These are phyloP conservation scores for Penicillium daleae DNA, from an alignment of 495 filamentous ascomycete species.

Conservation along the genomic window DNA sequence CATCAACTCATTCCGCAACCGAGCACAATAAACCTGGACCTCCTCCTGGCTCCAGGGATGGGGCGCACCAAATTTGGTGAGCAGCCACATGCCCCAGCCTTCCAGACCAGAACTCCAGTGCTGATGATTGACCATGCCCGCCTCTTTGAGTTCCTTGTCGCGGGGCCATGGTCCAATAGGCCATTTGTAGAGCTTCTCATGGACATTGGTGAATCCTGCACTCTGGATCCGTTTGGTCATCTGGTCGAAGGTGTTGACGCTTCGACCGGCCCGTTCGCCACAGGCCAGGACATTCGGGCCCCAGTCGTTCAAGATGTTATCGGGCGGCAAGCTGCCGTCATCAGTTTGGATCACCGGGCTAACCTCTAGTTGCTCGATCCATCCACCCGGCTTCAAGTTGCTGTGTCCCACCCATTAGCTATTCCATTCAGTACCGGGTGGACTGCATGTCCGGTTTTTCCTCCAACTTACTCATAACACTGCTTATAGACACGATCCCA, in stretches of 20 bases:
- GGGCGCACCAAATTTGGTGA: constrained; percentile 30
- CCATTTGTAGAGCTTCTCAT: constrained; percentile 57
- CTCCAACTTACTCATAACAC: constrained; percentile 22
- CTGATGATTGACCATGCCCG: constrained; percentile 63
- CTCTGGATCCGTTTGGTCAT: constrained; percentile 30
- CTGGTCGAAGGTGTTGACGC: constrained; percentile 21
- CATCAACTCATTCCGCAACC: constrained; percentile 24
- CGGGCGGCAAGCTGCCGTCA: constrained; percentile 43
- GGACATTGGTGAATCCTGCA: constrained; percentile 43
- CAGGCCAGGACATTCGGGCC: constrained; percentile 25
- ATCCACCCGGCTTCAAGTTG: constrained; percentile 54
- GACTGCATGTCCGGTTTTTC: neutral
- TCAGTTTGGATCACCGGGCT: constrained; percentile 44
- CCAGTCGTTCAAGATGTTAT: constrained; percentile 32
- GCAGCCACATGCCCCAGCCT: constrained; percentile 33
- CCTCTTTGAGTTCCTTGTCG: constrained; percentile 64
- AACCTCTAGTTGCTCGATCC: constrained; percentile 58
- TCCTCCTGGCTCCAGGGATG: constrained; percentile 31
- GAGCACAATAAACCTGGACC: constrained; percentile 30
- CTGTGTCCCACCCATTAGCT: neutral
- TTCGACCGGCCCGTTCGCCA: constrained; percentile 22
- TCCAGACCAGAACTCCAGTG: constrained; percentile 52
- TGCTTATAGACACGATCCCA: constrained; percentile 38
- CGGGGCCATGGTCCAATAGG: constrained; percentile 71
- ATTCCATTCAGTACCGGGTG: neutral